Base-by-base conservation (phyloP, 192 early-diverging fungal genomes). In the Entophlyctis helioformis region DNA sequence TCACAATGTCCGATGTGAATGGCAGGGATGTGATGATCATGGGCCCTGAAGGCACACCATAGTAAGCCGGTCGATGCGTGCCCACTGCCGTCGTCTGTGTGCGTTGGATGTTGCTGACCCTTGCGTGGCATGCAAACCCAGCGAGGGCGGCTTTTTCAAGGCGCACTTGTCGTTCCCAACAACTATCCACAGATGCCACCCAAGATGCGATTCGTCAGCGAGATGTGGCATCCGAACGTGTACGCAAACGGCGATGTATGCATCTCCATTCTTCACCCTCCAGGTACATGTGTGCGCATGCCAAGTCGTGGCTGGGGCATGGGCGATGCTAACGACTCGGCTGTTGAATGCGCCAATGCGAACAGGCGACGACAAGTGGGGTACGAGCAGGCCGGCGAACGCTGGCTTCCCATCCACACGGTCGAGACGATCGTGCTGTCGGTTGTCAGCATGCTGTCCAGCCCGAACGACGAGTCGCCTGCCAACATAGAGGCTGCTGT, bases 401-500 rank as follows among this genome's bases (percentile, higher is more conserved):
- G 94, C 48, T 98, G 94, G 94, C 71, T 77, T 19, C 90, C 94
- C n/a, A 83, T 91, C 18, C 91, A 94, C 67, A 90, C 87, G 1
- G 89, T 95, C 26, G 89, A 95, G 61, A 84, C 87, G 10, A 91
- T 98, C 44, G 59, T 96, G 24, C 39, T 96, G 20, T 84, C 81
- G 46, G 89, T 98, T 12, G 83, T 94, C 21, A 81, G 82, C 27
- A 92, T 98, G 89, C 69, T 98, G 12, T 83, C 78, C 23, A 72
- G 70, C 27, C 94, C 94, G 19, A 98, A 98, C 64, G 86, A 87
- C 58, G 87, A 98, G 49, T 87, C 84, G 20, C 91, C 94, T 7
- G 91, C 95, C 10, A 96, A 98, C 49, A 67, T 91, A 16, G 88
- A 96, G 44, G 90, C 95, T 1, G 91, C 89, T n/a, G 80, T 87